Evolutionary conservation across 2,329 filamentous ascomycete species (phyloP).

Genomic region (Huntiella savannae): DNA sequence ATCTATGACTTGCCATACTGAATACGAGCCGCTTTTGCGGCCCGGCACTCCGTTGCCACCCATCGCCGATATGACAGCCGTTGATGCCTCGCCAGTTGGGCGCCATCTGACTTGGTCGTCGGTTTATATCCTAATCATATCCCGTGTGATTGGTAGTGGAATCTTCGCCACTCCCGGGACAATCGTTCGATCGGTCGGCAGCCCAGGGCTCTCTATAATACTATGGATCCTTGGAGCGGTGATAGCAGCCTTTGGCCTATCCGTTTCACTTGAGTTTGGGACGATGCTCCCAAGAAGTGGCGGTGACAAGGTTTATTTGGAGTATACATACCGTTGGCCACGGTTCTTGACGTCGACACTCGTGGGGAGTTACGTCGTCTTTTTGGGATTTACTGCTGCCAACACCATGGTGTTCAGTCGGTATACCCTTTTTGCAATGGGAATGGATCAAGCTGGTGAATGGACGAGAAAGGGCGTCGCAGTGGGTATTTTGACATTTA

Average conservation of each 20-base stretch:
- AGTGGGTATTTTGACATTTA: constrained; percentile 32
- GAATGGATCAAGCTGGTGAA: constrained; percentile 23
- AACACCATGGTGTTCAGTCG: constrained; percentile 53
- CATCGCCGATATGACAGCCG: constrained; percentile 38
- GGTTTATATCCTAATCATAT: constrained; percentile 48
- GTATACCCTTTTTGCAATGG: constrained; percentile 41
- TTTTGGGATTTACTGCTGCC: constrained; percentile 48
- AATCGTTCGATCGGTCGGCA: constrained; percentile 47
- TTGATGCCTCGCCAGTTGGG: constrained; percentile 37
- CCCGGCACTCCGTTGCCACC: background rate
- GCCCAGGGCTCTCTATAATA: constrained; percentile 40
- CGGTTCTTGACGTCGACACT: constrained; percentile 44
- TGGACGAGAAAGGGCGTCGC: constrained; percentile 35
- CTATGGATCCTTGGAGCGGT: constrained; percentile 46
- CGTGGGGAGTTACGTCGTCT: constrained; percentile 41
- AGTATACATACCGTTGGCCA: constrained; percentile 46
- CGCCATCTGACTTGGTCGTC: constrained; percentile 42
- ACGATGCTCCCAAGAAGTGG: constrained; percentile 52
- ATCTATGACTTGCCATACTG: too few relatives aligned
- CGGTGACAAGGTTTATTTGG: constrained; percentile 51
- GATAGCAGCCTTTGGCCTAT: constrained; percentile 40
- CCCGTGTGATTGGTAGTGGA: constrained; percentile 48
- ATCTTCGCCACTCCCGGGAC: constrained; percentile 55
- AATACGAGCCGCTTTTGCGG: too few relatives aligned
- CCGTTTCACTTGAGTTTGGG: constrained; percentile 46